Evolutionary conservation across 345 rosid species (phyloP).

Genomic region (Dovyalis caffra): DNA sequence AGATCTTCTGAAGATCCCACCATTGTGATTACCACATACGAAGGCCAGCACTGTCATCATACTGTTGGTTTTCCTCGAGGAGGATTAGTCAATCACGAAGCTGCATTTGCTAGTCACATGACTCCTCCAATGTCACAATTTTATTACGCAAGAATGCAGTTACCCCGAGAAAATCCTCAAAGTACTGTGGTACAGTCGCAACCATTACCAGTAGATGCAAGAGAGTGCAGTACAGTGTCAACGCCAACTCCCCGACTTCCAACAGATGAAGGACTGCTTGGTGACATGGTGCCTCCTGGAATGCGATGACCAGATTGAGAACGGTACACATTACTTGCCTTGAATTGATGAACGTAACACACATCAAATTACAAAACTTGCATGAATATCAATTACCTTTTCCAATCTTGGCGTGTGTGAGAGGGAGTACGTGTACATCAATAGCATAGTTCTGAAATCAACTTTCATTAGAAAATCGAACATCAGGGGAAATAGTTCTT

Average conservation of each 20-base stretch:
- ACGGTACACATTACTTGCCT: constrained; percentile 25
- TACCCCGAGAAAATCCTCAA: constrained; percentile 39
- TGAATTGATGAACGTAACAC: neutral
- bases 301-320: constrained; percentile 52
- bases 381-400: neutral
- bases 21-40: constrained; percentile 84
- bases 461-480: neutral
- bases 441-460: neutral
- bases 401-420: neutral
- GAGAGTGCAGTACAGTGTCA: constrained; percentile 4
- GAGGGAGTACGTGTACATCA: neutral
- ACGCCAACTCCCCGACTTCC: constrained; percentile 18
- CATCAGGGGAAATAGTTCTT: neutral
- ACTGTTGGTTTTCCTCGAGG: constrained; percentile 80
- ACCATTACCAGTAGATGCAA: constrained; percentile 20
- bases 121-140: constrained; percentile 51
- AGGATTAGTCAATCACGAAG: constrained; percentile 57
- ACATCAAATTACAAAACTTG: neutral
- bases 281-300: constrained; percentile 79
- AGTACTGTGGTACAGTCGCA: constrained; percentile 17
- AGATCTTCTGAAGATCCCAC: constrained; percentile 84
- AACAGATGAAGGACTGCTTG: constrained; percentile 75
- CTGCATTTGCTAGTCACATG: constrained; percentile 40
- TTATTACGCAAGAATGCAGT: constrained; percentile 44
- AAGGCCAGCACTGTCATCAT: constrained; percentile 98